Evolutionary conservation across 2,329 filamentous ascomycete genomes (phyloP).

Genomic region (Dothideomycetes sp.): DNA sequence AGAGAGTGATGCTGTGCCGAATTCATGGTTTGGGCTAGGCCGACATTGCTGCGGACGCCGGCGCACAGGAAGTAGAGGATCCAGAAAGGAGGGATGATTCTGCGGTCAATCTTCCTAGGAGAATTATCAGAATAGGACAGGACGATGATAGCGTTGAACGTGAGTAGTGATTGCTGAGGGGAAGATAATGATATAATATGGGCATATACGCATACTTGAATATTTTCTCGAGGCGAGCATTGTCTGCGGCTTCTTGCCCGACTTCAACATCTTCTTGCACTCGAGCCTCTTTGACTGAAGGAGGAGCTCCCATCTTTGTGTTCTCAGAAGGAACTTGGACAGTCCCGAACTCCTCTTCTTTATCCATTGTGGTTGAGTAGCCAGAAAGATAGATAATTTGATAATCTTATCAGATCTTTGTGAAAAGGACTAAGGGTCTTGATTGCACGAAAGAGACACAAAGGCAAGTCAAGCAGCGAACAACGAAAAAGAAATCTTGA

Average conservation of each 20-base stretch:
- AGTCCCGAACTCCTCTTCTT: not conserved
- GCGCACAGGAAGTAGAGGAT: slow-evolving; percentile 84
- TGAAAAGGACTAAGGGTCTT: too few relatives aligned
- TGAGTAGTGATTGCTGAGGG: too few relatives aligned
- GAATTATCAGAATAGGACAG: too few relatives aligned
- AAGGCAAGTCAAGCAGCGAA: too few relatives aligned
- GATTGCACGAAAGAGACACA: too few relatives aligned
- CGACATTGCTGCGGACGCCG: slow-evolving; percentile 83
- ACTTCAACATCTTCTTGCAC: slow-evolving; percentile 7
- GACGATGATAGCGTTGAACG: too few relatives aligned
- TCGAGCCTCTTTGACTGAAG: not conserved
- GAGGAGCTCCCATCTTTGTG: not conserved
- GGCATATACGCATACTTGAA: slow-evolving; percentile 9
- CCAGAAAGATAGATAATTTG: too few relatives aligned
- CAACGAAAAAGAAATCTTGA: too few relatives aligned
- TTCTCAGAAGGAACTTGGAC: not conserved
- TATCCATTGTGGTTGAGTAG: too few relatives aligned
- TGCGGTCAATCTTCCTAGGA: slow-evolving; percentile 15
- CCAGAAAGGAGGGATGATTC: slow-evolving; percentile 57
- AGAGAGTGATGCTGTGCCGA: slow-evolving; percentile 58
- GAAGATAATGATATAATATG: not conserved
- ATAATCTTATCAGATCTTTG: too few relatives aligned
- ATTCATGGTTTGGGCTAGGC: slow-evolving; percentile 94
- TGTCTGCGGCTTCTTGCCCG: slow-evolving; percentile 2
- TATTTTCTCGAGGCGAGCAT: slow-evolving; percentile 9